Percentiles rank a stretch among this genome's conserved stretches.
These are phyloP conservation scores for Panicum miliaceum DNA, from an alignment of 176 grass and related monocot species.

Conservation along the genomic window DNA sequence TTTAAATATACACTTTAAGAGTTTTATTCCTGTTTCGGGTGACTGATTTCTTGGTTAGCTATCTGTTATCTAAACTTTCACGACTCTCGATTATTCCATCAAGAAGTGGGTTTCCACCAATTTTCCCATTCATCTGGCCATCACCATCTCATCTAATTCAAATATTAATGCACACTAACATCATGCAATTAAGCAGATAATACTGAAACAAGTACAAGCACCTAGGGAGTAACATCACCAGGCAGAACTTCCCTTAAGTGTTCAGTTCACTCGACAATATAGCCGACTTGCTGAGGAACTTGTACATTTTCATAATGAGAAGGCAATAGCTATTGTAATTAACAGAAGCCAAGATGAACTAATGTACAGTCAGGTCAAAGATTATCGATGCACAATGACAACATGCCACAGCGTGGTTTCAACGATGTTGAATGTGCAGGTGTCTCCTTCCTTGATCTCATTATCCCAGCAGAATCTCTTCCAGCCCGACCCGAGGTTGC, in stretches of 20 bases:
- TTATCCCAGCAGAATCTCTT: constrained; percentile 26
- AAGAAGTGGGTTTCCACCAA: too few relatives aligned
- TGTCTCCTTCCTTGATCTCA: constrained; percentile 8
- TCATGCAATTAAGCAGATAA: not conserved
- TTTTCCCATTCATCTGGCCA: too few relatives aligned
- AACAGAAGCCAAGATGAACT: not conserved
- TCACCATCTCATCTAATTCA: too few relatives aligned
- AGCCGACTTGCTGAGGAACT: not conserved
- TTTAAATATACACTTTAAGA: too few relatives aligned
- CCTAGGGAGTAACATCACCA: not conserved
- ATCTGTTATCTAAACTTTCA: too few relatives aligned
- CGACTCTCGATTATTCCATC: too few relatives aligned
- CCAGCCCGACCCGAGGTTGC: not conserved
- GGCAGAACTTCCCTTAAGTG: not conserved
- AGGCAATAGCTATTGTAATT: too few relatives aligned
- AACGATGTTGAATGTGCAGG: constrained; percentile 19
- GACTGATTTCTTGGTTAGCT: too few relatives aligned
- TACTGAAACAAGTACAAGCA: not conserved
- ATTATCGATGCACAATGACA: not conserved
- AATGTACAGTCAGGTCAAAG: not conserved
- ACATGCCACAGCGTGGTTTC: constrained; percentile 10
- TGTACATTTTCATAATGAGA: not conserved
- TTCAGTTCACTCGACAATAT: not conserved
- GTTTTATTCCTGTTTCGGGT: too few relatives aligned
- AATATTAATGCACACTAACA: not conserved